Conservation (phyloP, 768 basidiomycete genomes). For the Hygrocybe punicea region DNA sequence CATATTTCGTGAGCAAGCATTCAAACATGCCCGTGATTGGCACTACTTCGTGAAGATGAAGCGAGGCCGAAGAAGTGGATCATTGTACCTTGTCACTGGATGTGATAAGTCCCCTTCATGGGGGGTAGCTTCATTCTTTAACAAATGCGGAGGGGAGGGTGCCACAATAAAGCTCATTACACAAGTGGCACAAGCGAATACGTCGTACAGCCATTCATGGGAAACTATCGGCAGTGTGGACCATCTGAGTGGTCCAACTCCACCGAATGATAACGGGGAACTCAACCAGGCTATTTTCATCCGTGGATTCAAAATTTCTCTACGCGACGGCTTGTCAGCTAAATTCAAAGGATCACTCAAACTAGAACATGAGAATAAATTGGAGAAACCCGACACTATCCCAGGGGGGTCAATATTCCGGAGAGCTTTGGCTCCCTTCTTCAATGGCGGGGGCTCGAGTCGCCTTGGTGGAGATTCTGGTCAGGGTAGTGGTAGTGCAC, state of each 20-base stretch:
- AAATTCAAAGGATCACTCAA: not conserved
- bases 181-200: not conserved
- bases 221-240: not conserved
- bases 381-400: not conserved
- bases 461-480: too few species aligned
- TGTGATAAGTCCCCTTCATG: conserved; percentile 23
- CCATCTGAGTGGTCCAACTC: not conserved
- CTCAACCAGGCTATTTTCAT: conserved; percentile 20
- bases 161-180: not conserved
- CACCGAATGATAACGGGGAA: not conserved
- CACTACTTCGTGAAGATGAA: conserved; percentile 10
- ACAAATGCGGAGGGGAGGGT: not conserved
- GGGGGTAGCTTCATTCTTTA: conserved; percentile 22
- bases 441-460: too few species aligned
- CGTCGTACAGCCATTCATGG: conserved; percentile 6
- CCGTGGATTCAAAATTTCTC: conserved; percentile 6
- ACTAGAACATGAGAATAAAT: not conserved
- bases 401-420: too few species aligned
- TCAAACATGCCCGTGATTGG: conserved; percentile 8
- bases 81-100: conserved; percentile 26
- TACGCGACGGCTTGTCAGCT: not conserved
- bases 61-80: conserved; percentile 19
- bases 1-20: conserved; percentile 11
- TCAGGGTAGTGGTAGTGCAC: too few species aligned
- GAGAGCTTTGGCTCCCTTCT: too few species aligned